Conservation (phyloP, 176 grass and related monocot genomes). For the Oryza meyeriana region DNA sequence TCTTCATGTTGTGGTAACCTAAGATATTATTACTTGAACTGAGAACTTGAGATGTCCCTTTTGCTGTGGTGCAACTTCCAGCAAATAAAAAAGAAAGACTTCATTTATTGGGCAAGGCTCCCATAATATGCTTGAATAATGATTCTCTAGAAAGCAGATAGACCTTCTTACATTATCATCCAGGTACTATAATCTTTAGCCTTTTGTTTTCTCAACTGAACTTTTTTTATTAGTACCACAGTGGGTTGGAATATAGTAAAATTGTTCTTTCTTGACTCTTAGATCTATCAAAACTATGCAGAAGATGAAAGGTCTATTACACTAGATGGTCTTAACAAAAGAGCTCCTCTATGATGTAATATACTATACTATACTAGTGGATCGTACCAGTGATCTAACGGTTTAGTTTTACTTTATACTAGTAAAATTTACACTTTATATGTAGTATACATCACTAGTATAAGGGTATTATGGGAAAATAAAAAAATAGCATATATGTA, state of each 20-base stretch:
- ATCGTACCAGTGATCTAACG: too few species aligned
- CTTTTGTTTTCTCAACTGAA: neutral
- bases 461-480: too few species aligned
- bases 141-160: neutral
- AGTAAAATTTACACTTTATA: too few species aligned
- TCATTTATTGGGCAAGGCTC: too few species aligned
- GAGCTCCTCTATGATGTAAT: too few species aligned
- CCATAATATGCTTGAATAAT: neutral
- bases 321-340: neutral
- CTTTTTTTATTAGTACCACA: neutral
- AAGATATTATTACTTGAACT: neutral
- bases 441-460: too few species aligned
- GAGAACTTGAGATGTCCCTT: neutral
- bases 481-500: too few species aligned
- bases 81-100: slow-evolving; percentile 4
- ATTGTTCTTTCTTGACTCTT: neutral
- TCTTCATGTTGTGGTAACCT: slow-evolving; percentile 12
- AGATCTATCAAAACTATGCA: neutral
- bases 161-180: neutral
- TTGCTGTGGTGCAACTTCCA: neutral
- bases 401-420: too few species aligned
- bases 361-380: too few species aligned
- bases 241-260: neutral
- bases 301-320: neutral
- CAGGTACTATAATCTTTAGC: neutral